Percentiles rank a stretch among this genome's conserved stretches.
Evolutionary conservation across 2,329 filamentous ascomycete genomes (phyloP).

Genomic region (Colletotrichum gigasporum): DNA sequence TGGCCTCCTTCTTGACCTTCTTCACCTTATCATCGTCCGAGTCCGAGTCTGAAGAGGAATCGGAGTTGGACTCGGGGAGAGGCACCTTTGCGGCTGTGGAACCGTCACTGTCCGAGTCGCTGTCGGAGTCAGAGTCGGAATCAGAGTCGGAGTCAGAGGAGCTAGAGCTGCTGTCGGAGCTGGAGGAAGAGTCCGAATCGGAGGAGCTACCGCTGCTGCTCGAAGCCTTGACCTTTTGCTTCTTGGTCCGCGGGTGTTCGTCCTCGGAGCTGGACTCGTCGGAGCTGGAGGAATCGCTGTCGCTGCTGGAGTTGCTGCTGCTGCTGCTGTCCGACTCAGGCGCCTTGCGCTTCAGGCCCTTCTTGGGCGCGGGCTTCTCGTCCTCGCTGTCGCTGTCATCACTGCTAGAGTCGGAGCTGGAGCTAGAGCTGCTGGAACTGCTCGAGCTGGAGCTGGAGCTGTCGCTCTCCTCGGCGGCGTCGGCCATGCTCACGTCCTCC

Average conservation of each 20-base stretch:
- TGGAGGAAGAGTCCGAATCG: constrained; percentile 42
- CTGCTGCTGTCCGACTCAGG: constrained; percentile 37
- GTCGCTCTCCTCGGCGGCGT: constrained; percentile 45
- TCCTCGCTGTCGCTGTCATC: constrained; percentile 35
- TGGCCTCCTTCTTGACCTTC: constrained; percentile 35
- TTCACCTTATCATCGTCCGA: constrained; percentile 34
- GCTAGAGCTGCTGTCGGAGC: constrained; percentile 46
- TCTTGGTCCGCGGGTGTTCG: constrained; percentile 61
- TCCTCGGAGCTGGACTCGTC: constrained; percentile 56
- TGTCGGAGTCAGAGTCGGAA: constrained; percentile 44
- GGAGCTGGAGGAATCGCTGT: constrained; percentile 40
- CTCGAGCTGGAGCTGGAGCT: constrained; percentile 48
- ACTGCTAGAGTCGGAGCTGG: constrained; percentile 40
- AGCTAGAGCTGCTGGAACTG: constrained; percentile 43
- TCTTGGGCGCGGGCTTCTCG: constrained; percentile 31
- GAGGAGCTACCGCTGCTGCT: constrained; percentile 41
- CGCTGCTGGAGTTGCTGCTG: constrained; percentile 40
- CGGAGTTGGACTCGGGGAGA: constrained; percentile 39
- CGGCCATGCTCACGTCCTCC: constrained; percentile 58
- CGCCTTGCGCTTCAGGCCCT: constrained; percentile 53
- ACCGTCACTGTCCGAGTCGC: constrained; percentile 41
- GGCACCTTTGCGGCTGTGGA: neutral
- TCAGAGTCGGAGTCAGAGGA: constrained; percentile 49
- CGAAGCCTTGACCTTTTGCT: constrained; percentile 53
- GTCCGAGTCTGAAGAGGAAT: constrained; percentile 48